Evolutionary conservation across 2,329 filamentous ascomycete species (phyloP), one percentile per base, ranked within the genome.

Genomic region (Metarhizium robertsii): DNA sequence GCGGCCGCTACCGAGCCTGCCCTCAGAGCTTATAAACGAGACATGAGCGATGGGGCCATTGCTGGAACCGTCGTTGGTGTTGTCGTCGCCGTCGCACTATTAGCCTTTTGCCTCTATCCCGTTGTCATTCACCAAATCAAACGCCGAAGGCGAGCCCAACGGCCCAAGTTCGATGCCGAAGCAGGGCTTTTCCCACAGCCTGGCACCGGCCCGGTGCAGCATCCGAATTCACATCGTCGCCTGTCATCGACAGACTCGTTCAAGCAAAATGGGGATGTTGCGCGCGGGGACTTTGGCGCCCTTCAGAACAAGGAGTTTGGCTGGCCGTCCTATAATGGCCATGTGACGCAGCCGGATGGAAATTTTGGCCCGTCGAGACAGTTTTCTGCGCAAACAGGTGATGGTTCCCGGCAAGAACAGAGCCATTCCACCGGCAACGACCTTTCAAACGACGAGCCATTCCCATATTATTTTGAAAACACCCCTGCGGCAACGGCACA

Each of bases 41-140:
- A 64, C 38, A 56, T 73, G 53, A 61, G 62, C 53, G 60, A 69
- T 59, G 71, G 71, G 45, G 66, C 66, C 50, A 66, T 73, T 51
- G 72, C 71, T 2, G 72, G 72, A 40, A 62, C 71, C 53, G 66
- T 69, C 30, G 62, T 74, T 47, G 72, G 72, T 36, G 61, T 67
- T 52, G 53, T 71, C 45, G 57, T 73, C 48, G 70, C 62, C 46
- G 59, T 66, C 48, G 62, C 60, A 14, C 64, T 74, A 13, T 55
- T 72, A 50, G 59, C 64, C 52, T 59, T 74, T 40, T 74, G 72
- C 53, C 65, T 73, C 43, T 74, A 74, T 53, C 72, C 72, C 14
- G 64, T 74, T 54, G 57, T 74, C 42, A 61, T 74, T 50, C 61
- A 69, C 48, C 61, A 57, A n/a, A 54, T 68, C 53, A 71, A 64